phyloP scores from a whole-genome alignment of 2,329 filamentous ascomycete genomes.

The Raffaelea deltoideospora region DNA sequence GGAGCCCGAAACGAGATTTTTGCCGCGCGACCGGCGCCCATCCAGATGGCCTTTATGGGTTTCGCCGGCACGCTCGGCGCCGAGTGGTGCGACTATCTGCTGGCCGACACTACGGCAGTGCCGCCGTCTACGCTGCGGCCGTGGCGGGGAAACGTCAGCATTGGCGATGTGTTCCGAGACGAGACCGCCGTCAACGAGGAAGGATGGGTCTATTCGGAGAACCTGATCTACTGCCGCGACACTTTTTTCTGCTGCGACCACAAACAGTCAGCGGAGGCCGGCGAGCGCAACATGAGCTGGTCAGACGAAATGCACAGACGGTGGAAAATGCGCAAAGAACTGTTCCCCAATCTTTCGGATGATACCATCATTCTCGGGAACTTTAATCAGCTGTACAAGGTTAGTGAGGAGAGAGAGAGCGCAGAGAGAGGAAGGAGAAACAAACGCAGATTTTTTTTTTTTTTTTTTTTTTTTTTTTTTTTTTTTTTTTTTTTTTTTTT shows the following conservation, averaged over 20 bases:
- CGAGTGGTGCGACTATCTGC: slow-evolving; percentile 96
- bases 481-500: slow-evolving; percentile 1
- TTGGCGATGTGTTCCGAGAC: slow-evolving; percentile 53
- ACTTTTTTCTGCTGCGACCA: slow-evolving; percentile 99
- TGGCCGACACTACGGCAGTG: slow-evolving; percentile 79
- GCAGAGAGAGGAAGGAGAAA: too few species aligned
- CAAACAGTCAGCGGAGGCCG: slow-evolving; percentile 59
- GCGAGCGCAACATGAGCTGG: slow-evolving; percentile 59
- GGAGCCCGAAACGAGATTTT: slow-evolving; percentile 97
- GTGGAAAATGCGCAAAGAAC: slow-evolving; percentile 84
- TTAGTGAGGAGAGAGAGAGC: too few species aligned
- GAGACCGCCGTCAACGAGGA: slow-evolving; percentile 56
- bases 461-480: too few species aligned
- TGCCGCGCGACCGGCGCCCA: slow-evolving; percentile 80
- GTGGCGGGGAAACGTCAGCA: slow-evolving; percentile 55
- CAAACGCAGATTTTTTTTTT: too few species aligned
- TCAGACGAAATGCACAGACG: slow-evolving; percentile 64
- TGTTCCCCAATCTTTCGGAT: slow-evolving; percentile 73
- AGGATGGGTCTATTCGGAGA: slow-evolving; percentile 91
- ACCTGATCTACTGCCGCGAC: slow-evolving; percentile 84
- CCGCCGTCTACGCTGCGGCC: slow-evolving; percentile 69
- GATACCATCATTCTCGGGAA: slow-evolving; percentile 87
- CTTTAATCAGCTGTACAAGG: slow-evolving; percentile 98
- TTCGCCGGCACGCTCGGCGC: slow-evolving; percentile 92
- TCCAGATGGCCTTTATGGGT: slow-evolving; percentile 99